A percentile compares a stretch with the other conserved stretches of the same genome.
phyloP scores from a whole-genome alignment of 2,329 filamentous ascomycete species.

The Myotisia sp. region DNA sequence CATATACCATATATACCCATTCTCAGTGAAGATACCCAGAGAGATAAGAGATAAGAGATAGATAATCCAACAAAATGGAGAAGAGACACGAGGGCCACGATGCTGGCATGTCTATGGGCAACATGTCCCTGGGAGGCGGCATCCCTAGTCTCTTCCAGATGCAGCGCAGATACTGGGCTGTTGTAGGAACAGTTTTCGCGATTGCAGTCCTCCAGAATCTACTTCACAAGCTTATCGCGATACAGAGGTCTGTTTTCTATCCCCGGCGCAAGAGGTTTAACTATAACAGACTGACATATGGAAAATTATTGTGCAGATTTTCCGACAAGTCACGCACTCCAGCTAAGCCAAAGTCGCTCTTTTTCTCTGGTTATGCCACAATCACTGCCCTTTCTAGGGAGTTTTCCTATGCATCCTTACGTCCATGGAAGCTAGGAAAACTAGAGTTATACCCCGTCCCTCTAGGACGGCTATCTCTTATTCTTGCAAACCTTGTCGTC shows the following conservation, averaged over 20 bases:
- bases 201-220: constrained; percentile 25
- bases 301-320: constrained; percentile 25
- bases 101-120: neutral
- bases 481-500: constrained; percentile 34
- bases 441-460: constrained; percentile 26
- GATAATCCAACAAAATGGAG: constrained; percentile 1
- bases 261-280: neutral
- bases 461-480: constrained; percentile 24
- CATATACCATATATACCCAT: too few species aligned
- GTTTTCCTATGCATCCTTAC: constrained; percentile 33
- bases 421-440: constrained; percentile 21
- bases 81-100: neutral
- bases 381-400: constrained; percentile 42
- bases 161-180: constrained; percentile 41
- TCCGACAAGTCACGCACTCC: constrained; percentile 31
- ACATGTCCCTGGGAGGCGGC: constrained; percentile 25
- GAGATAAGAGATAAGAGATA: too few species aligned
- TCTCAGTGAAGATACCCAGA: too few species aligned
- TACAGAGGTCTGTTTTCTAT: constrained; percentile 32
- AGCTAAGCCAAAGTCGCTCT: constrained; percentile 39
- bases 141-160: constrained; percentile 34
- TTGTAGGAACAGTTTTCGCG: constrained; percentile 29
- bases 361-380: constrained; percentile 38
- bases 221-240: constrained; percentile 35
- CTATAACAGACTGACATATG: neutral